A percentile compares a stretch with the other conserved stretches of the same genome.
These are phyloP conservation scores for Trichothecium sympodiale DNA, from an alignment of 2,329 filamentous ascomycete genomes.

Conservation along the genomic window DNA sequence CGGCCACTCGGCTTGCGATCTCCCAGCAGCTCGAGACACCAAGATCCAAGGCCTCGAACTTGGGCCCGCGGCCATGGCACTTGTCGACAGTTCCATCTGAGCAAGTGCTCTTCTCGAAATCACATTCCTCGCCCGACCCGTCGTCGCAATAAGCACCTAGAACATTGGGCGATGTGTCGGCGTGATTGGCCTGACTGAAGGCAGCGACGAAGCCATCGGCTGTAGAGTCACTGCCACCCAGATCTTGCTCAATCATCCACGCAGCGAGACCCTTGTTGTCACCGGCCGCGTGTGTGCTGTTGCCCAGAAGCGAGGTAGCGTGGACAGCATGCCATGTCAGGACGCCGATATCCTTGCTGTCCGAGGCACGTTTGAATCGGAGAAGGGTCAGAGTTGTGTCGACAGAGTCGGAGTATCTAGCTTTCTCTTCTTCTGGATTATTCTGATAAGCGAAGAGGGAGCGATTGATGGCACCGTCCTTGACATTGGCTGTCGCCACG, in stretches of 20 bases:
- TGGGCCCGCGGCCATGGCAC: conserved; percentile 65
- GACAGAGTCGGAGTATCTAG: conserved; percentile 45
- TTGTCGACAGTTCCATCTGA: conserved; percentile 54
- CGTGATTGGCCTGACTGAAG: conserved; percentile 86
- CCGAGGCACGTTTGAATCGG: conserved; percentile 62
- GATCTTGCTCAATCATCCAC: conserved; percentile 67
- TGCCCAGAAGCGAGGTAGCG: conserved; percentile 80
- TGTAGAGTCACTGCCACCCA: conserved; percentile 40
- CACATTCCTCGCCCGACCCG: conserved; percentile 60
- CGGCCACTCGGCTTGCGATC: conserved; percentile 62
- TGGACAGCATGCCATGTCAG: conserved; percentile 90
- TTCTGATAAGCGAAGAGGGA: conserved; percentile 80
- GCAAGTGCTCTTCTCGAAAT: conserved; percentile 76
- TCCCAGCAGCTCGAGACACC: conserved; percentile 67
- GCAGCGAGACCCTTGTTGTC: conserved; percentile 96
- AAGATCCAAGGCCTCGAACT: conserved; percentile 55
- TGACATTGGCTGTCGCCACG: conserved; percentile 57
- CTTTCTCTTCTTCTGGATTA: conserved; percentile 69
- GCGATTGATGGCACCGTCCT: conserved; percentile 76
- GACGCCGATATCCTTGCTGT: conserved; percentile 67
- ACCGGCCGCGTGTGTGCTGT: conserved; percentile 85
- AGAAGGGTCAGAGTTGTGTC: conserved; percentile 62
- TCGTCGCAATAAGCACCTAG: conserved; percentile 85
- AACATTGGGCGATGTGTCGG: conserved; percentile 82
- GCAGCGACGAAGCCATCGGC: conserved; percentile 70